Evolutionary conservation across 306 rosid genomes (phyloP).

Genomic region (Quercus rubra): DNA sequence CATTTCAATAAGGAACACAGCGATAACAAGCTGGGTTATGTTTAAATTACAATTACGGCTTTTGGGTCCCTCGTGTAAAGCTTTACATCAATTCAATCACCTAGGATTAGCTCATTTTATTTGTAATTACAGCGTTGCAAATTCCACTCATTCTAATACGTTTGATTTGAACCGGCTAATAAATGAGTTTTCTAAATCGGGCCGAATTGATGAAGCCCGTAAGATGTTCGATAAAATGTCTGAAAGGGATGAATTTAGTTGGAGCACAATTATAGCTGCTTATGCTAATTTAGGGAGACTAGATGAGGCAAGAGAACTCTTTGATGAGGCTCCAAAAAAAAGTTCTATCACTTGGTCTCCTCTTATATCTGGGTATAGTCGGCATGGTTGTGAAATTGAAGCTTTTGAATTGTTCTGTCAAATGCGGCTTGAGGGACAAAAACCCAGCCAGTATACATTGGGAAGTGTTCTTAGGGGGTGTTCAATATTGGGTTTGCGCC

Average conservation of each 20-base stretch:
- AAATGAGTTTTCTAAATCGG: slow-evolving; percentile 43
- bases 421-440: slow-evolving; percentile 67
- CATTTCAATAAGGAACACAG: not conserved
- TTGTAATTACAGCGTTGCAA: slow-evolving; percentile 5
- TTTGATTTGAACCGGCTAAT: slow-evolving; percentile 44
- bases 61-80: slow-evolving; percentile 7
- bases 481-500: slow-evolving; percentile 54
- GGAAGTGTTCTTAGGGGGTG: slow-evolving; percentile 73
- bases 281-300: slow-evolving; percentile 62
- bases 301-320: slow-evolving; percentile 60
- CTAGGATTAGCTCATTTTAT: slow-evolving; percentile 8
- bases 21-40: slow-evolving; percentile 28
- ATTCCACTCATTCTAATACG: slow-evolving; percentile 27
- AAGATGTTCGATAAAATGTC: slow-evolving; percentile 70
- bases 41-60: slow-evolving; percentile 32
- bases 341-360: slow-evolving; percentile 78
- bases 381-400: slow-evolving; percentile 47
- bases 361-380: slow-evolving; percentile 70
- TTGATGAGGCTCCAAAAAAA: slow-evolving; percentile 41
- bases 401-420: slow-evolving; percentile 57
- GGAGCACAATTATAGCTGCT: slow-evolving; percentile 78
- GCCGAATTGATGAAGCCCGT: slow-evolving; percentile 63
- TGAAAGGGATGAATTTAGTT: slow-evolving; percentile 57
- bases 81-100: slow-evolving; percentile 20
- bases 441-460: slow-evolving; percentile 65